Evolutionary conservation across 139 green algal species (phyloP).

Genomic region (Auxenochlorella pyrenoidosa): DNA sequence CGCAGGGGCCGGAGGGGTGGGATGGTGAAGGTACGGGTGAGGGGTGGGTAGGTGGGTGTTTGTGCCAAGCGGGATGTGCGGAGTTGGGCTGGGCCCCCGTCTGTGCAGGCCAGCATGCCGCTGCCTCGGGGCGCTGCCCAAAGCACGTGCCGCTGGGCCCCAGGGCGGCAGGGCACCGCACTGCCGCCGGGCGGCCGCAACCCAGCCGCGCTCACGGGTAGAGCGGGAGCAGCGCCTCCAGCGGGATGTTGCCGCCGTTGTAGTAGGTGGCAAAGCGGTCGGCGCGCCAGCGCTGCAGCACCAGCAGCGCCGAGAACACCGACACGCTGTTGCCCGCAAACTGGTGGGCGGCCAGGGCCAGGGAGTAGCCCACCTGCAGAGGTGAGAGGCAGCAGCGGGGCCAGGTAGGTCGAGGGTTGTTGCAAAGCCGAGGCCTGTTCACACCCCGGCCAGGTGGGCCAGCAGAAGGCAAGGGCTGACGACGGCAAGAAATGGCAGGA

Average conservation of each 20-base stretch:
- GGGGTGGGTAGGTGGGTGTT: too few species aligned
- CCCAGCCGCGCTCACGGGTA: neutral
- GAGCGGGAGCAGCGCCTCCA: conserved; percentile 24
- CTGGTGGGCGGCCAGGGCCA: neutral
- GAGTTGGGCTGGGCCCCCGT: too few species aligned
- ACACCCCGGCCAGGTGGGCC: neutral
- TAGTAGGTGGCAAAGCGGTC: conserved; percentile 17
- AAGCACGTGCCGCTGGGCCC: too few species aligned
- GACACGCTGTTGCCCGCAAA: conserved; percentile 33
- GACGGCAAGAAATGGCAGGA: too few species aligned
- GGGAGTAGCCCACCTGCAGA: conserved; percentile 20
- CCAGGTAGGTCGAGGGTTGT: neutral
- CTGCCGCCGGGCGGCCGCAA: too few species aligned
- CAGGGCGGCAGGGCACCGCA: too few species aligned
- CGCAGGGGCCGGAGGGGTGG: neutral
- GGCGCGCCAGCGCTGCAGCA: conserved; percentile 13
- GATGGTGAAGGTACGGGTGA: neutral
- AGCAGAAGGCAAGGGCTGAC: neutral
- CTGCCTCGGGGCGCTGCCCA: too few species aligned
- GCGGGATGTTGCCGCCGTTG: conserved; percentile 34
- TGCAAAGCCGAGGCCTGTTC: too few species aligned
- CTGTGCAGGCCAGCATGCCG: too few species aligned
- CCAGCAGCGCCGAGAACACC: conserved; percentile 7
- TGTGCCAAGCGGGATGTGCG: too few species aligned
- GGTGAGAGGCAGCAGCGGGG: neutral